phyloP scores from a whole-genome alignment of 345 rosid species.

The Alliaria petiolata region DNA sequence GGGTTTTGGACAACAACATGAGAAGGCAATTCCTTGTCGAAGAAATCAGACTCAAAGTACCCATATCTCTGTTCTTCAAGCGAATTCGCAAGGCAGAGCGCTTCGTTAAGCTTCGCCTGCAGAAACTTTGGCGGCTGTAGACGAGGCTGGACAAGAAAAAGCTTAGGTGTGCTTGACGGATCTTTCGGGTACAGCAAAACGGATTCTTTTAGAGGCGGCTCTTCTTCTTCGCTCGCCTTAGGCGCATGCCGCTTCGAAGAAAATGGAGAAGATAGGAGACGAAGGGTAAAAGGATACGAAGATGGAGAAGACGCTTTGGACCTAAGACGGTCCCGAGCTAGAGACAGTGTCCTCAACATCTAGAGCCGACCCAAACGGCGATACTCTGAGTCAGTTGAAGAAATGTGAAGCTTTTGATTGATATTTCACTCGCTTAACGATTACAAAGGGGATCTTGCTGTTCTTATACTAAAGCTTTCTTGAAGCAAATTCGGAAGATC shows the following conservation, averaged over 20 bases:
- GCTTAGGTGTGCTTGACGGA: conserved; percentile 66
- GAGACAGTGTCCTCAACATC: conserved; percentile 40
- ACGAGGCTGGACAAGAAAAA: conserved; percentile 90
- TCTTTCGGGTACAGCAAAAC: conserved; percentile 52
- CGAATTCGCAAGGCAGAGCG: conserved; percentile 86
- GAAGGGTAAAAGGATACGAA: conserved; percentile 1
- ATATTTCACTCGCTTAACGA: background rate
- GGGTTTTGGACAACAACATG: conserved; percentile 87
- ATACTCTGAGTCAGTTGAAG: background rate
- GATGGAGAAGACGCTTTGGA: background rate
- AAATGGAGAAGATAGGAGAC: conserved; percentile 25
- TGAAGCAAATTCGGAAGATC: background rate
- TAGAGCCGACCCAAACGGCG: background rate
- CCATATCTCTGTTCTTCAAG: conserved; percentile 95
- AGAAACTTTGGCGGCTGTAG: conserved; percentile 55
- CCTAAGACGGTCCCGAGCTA: conserved; percentile 30
- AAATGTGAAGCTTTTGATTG: background rate
- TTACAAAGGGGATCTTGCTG: background rate
- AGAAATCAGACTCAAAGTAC: conserved; percentile 60
- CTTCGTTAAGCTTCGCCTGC: conserved; percentile 86
- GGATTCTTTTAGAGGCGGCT: conserved; percentile 5
- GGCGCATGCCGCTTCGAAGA: conserved; percentile 35
- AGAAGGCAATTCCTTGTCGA: conserved; percentile 69
- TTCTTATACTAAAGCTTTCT: background rate
- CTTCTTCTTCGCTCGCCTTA: conserved; percentile 8